A percentile compares a stretch with the other conserved stretches of the same genome.
Conservation (phyloP, 1,284 basidiomycete species). For the Cryptococcus sp. region DNA sequence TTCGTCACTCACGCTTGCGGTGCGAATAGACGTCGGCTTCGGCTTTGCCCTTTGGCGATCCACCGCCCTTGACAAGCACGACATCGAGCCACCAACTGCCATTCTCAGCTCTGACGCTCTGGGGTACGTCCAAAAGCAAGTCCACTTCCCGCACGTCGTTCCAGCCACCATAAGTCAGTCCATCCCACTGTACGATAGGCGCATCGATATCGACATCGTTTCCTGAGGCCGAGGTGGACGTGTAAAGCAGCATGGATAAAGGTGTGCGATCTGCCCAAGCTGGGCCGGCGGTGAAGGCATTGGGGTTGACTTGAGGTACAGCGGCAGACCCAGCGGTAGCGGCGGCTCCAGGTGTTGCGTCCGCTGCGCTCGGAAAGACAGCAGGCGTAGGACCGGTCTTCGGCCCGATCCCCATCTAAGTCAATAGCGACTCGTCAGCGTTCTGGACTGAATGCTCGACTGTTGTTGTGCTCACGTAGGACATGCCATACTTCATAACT, state of each 20-base stretch:
- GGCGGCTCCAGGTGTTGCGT: not conserved
- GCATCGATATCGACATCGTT: constrained; percentile 57
- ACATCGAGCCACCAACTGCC: constrained; percentile 78
- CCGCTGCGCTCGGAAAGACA: not conserved
- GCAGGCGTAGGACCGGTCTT: constrained; percentile 12
- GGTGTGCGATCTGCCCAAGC: constrained; percentile 54
- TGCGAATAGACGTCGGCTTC: constrained; percentile 68
- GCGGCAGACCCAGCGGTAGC: constrained; percentile 8
- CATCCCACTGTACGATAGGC: constrained; percentile 63
- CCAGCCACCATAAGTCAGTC: constrained; percentile 81
- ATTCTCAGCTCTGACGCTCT: constrained; percentile 74
- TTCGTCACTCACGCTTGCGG: constrained; percentile 68
- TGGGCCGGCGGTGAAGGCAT: constrained; percentile 30
- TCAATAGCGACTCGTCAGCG: constrained; percentile 6
- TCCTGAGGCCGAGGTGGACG: constrained; percentile 56
- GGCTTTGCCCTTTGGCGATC: constrained; percentile 63
- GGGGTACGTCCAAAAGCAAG: constrained; percentile 70
- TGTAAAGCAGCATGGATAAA: constrained; percentile 68
- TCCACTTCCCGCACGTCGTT: constrained; percentile 67
- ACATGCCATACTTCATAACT: constrained; percentile 48
- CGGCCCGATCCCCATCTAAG: constrained; percentile 1
- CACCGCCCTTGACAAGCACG: constrained; percentile 67
- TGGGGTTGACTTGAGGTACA: constrained; percentile 3
- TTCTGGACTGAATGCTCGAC: not conserved
- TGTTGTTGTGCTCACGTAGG: constrained; percentile 30